Evolutionary conservation across 495 filamentous ascomycete species (phyloP), one percentile per base, ranked within the genome.

Genomic region (Mytilinidion resinicola): DNA sequence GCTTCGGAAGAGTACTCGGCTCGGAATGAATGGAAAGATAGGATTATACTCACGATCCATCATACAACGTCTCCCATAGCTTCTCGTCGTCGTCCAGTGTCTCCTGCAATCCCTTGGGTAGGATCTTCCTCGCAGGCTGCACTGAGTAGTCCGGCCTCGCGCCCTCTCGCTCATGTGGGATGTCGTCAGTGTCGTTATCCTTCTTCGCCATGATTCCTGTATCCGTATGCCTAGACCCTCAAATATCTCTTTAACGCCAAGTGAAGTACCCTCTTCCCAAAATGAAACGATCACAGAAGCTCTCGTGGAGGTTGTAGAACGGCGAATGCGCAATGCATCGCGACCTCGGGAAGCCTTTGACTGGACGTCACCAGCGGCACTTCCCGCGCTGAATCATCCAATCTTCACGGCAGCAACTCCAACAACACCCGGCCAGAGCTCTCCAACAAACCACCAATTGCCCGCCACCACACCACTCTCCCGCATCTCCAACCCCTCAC

Each of bases 31-130:
- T 19, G 51, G 56, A 59, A 20, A 30, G 44, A 10, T 37, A 30
- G 30, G 53, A 34, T 15, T 30, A 15, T 53, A n/a, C 90, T 59
- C 82, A 95, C 89, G 85, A 89, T 73, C 88, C 84, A 53, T 86
- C 81, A 64, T 85, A 85, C 10, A 95, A 72, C 61, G 88, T 80
- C 56, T 91, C 86, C 70, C 86, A 88, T 59, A 91, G 85, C 46
- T 81, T 83, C 15, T 91, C 89, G 1, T 95, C 84, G 37, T 78
- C 81, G 61, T 95, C 88, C 3, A 91, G 75, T 7, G 88, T 82
- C 42, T 82, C 84, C 65, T 96, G 89, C 7, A 91, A 73, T 12
- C 78, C 76, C 14, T 79, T 72, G 4, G 89, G 84, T 6, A 95
- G 84, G 68, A 82, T 82, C 64, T 82, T 77, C 33, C 76, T 72